Conservation (phyloP, 331 rosid species). For the Ulmus americana region DNA sequence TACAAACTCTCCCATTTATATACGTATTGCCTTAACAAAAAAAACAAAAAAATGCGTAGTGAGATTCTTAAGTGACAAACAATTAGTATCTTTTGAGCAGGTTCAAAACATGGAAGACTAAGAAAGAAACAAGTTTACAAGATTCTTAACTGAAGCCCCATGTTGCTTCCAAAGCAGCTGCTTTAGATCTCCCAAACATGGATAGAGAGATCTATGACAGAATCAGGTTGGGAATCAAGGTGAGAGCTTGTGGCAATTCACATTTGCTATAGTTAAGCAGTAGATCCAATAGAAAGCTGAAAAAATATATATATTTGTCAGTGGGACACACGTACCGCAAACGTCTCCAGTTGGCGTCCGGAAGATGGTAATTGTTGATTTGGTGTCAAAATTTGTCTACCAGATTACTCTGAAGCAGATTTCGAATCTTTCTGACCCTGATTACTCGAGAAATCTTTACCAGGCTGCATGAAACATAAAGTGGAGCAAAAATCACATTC, state of each 20-base stretch:
- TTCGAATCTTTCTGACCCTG: conserved; percentile 3
- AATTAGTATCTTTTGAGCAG: background rate
- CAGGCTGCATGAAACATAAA: conserved; percentile 19
- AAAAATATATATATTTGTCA: background rate
- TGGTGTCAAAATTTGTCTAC: background rate
- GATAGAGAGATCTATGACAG: background rate
- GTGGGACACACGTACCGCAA: background rate
- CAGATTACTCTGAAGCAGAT: conserved; percentile 2
- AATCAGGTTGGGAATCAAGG: background rate
- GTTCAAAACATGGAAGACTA: too few relatives aligned
- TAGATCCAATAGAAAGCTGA: background rate
- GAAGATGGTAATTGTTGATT: too few relatives aligned
- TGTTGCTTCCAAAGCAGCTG: conserved; percentile 1
- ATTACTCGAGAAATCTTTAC: background rate
- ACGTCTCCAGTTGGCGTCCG: background rate
- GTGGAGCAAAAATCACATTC: too few relatives aligned
- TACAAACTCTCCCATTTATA: background rate
- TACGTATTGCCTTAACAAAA: too few relatives aligned
- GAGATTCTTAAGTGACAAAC: background rate
- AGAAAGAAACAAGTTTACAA: conserved; percentile 14
- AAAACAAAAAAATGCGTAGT: background rate
- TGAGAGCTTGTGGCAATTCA: background rate
- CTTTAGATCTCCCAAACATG: background rate
- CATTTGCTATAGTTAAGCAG: background rate
- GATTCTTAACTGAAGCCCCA: conserved; percentile 3